Conservation (phyloP, 345 rosid genomes). For the Sisymbrium altissimum region DNA sequence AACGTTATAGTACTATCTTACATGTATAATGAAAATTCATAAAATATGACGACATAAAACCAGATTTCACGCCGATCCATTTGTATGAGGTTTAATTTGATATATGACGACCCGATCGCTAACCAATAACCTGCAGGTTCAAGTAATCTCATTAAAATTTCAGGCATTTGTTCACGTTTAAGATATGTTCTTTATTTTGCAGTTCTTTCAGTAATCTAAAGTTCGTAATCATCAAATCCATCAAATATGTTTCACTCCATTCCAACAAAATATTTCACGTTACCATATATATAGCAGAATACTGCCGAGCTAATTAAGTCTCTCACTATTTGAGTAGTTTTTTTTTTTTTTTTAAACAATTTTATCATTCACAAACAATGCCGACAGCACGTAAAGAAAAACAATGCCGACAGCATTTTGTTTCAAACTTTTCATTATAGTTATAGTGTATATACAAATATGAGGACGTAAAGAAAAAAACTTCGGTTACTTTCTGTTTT, state of each 20-base stretch:
- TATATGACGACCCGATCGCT: background rate
- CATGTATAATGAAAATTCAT: background rate
- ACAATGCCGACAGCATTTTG: constrained; percentile 22
- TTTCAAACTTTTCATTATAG: background rate
- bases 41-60: background rate
- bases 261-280: background rate
- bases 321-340: too few species aligned
- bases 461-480: constrained; percentile 23
- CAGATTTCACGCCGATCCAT: background rate
- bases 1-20: background rate
- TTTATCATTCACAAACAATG: constrained; percentile 10
- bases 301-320: background rate
- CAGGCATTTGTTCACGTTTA: background rate
- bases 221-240: background rate
- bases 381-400: constrained; percentile 16
- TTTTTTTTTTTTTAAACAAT: too few species aligned
- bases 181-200: background rate
- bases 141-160: background rate
- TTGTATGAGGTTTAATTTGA: background rate
- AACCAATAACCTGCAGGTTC: background rate
- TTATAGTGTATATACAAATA: background rate
- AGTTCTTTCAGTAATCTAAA: background rate
- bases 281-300: constrained; percentile 2
- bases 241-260: background rate
- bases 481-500: constrained; percentile 32